These are phyloP conservation scores for Eustoma russellianum DNA, from an alignment of 257 asterid species.

Conservation along the genomic window DNA sequence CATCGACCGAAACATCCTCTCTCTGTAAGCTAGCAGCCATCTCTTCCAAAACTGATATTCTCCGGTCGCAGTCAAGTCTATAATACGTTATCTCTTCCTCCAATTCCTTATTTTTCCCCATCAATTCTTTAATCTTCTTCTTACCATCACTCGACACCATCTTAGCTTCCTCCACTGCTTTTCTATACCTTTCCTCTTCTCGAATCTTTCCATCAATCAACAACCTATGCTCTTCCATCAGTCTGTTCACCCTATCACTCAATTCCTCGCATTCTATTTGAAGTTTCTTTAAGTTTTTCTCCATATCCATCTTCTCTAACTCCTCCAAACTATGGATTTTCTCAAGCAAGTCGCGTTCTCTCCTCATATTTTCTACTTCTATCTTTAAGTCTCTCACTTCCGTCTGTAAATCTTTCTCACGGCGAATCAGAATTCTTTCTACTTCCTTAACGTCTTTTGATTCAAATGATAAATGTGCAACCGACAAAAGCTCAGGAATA, in stretches of 20 bases:
- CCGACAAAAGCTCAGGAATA: constrained; percentile 21
- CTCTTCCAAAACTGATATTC: constrained; percentile 1
- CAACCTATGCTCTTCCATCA: too few relatives aligned
- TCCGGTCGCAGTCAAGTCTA: neutral
- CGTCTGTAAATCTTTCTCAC: constrained; percentile 14
- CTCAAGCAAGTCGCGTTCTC: constrained; percentile 12
- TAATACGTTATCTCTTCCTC: too few relatives aligned
- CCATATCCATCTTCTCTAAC: constrained; percentile 9
- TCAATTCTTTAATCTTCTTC: neutral
- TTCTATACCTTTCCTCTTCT: too few relatives aligned
- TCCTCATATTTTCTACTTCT: constrained; percentile 6
- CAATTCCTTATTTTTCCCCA: too few relatives aligned
- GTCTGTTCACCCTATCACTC: too few relatives aligned
- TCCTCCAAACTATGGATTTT: neutral
- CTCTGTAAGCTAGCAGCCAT: neutral
- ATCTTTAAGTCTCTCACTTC: constrained; percentile 13
- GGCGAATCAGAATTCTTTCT: constrained; percentile 14
- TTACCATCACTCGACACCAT: neutral
- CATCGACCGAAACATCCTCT: neutral
- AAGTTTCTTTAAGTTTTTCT: constrained; percentile 11
- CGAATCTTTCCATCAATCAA: too few relatives aligned
- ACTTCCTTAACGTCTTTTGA: constrained; percentile 19
- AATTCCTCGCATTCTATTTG: constrained; percentile 4
- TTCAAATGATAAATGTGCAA: constrained; percentile 14
- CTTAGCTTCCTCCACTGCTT: neutral